These are phyloP conservation scores for Macaranga tanarius DNA, from an alignment of 441 rosid species.

Conservation along the genomic window DNA sequence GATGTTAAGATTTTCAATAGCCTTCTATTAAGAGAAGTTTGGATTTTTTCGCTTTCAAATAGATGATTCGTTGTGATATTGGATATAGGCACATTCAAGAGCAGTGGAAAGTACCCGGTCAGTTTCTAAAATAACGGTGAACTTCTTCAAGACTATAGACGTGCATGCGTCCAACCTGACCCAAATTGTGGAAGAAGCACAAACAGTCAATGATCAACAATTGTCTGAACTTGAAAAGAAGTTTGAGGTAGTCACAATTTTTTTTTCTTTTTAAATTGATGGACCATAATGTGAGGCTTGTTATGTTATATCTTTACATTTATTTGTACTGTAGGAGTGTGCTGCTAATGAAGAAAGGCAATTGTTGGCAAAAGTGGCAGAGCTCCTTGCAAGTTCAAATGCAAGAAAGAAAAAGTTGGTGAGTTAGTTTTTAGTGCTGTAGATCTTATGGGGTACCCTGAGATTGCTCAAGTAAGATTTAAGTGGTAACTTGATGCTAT, in stretches of 20 bases:
- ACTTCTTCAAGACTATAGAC: conserved; percentile 73
- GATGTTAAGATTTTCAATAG: conserved; percentile 6
- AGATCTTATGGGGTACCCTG: background rate
- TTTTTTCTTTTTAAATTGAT: conserved; percentile 12
- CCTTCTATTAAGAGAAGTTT: conserved; percentile 1
- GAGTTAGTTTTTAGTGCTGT: background rate
- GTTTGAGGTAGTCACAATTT: conserved; percentile 65
- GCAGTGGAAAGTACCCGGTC: conserved; percentile 78
- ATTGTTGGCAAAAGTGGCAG: conserved; percentile 87
- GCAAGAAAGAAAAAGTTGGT: conserved; percentile 84
- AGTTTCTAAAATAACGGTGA: conserved; percentile 68
- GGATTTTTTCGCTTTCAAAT: background rate
- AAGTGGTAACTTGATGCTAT: conserved; percentile 14
- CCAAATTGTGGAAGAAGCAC: conserved; percentile 78
- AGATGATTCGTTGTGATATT: conserved; percentile 17
- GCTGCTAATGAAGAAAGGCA: conserved; percentile 80
- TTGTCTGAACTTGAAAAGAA: conserved; percentile 77
- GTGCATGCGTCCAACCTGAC: conserved; percentile 66
- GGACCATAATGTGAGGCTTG: background rate
- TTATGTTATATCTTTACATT: conserved; percentile 12
- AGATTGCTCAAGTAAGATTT: background rate
- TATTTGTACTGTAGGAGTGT: conserved; percentile 50
- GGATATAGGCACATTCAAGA: conserved; percentile 75
- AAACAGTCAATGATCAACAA: conserved; percentile 69
- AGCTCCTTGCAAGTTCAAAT: conserved; percentile 74